These are phyloP conservation scores for Purpureocillium lavendulum DNA, from an alignment of 2,329 filamentous ascomycete species.

Conservation along the genomic window DNA sequence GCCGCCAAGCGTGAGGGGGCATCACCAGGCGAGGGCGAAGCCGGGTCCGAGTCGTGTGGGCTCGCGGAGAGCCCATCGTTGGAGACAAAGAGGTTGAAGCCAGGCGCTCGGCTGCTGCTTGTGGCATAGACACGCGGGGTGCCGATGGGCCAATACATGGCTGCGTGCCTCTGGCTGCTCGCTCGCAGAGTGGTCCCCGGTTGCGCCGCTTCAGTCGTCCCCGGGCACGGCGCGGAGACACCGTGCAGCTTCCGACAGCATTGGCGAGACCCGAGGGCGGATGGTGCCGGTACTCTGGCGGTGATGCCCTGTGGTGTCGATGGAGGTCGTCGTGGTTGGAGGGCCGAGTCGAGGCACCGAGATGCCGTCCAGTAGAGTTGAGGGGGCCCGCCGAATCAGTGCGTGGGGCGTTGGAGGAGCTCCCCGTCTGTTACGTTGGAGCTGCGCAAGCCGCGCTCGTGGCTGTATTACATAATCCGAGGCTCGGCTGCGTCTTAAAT, in stretches of 20 bases:
- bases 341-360: too few species aligned
- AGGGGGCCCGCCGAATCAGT: too few species aligned
- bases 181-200: constrained; percentile 12
- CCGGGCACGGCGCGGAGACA: constrained; percentile 11
- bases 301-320: too few species aligned
- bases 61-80: constrained; percentile 48
- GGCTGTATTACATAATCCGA: background rate
- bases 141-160: constrained; percentile 89
- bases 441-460: too few species aligned
- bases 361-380: too few species aligned
- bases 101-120: constrained; percentile 52
- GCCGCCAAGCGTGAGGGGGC: constrained; percentile 15
- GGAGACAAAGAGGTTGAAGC: constrained; percentile 42
- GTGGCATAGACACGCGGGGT: constrained; percentile 77
- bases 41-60: constrained; percentile 18
- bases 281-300: too few species aligned
- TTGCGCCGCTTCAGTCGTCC: constrained; percentile 16
- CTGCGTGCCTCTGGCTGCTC: too few species aligned
- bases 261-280: constrained; percentile 7
- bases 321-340: too few species aligned
- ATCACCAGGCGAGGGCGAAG: constrained; percentile 5
- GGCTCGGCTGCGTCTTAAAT: too few species aligned
- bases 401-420: too few species aligned
- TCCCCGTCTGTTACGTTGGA: background rate
- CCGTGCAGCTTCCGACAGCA: constrained; percentile 9